A percentile compares a stretch with the other conserved stretches of the same genome.
Conservation (phyloP, 139 green algal species). For the Chlorella sp. region DNA sequence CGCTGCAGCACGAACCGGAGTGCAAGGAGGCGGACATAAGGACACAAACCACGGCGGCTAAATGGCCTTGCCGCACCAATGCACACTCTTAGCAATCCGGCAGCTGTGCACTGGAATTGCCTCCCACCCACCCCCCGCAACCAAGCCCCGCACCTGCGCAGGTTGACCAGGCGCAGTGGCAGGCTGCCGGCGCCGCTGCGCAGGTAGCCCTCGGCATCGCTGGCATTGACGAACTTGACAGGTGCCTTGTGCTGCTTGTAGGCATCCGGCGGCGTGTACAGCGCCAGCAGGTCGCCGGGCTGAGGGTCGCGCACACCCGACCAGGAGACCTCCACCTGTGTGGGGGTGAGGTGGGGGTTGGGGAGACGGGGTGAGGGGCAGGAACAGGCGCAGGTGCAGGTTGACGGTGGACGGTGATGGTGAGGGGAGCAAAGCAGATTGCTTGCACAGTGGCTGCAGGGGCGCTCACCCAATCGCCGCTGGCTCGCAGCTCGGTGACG, state of each 20-base stretch:
- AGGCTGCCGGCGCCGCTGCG: neutral
- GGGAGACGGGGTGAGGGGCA: too few relatives aligned
- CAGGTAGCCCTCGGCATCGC: neutral
- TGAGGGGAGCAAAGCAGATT: too few relatives aligned
- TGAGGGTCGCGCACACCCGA: neutral
- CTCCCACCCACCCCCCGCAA: too few relatives aligned
- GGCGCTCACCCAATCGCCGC: slow-evolving; percentile 6
- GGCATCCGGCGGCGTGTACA: slow-evolving; percentile 12
- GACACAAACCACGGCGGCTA: too few relatives aligned
- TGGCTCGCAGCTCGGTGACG: slow-evolving; percentile 1
- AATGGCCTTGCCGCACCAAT: too few relatives aligned
- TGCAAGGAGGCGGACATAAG: too few relatives aligned
- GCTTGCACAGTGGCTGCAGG: too few relatives aligned
- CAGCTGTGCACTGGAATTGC: too few relatives aligned
- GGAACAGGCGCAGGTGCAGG: too few relatives aligned
- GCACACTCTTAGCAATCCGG: too few relatives aligned
- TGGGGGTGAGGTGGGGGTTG: too few relatives aligned
- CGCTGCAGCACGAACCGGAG: slow-evolving; percentile 2
- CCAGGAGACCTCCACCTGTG: neutral
- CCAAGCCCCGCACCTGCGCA: slow-evolving; percentile 21
- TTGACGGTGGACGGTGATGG: too few relatives aligned
- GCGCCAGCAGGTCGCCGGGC: slow-evolving; percentile 7
- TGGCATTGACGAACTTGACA: slow-evolving; percentile 23
- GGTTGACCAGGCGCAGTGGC: slow-evolving; percentile 71
- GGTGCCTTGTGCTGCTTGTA: neutral